A percentile compares a stretch with the other conserved stretches of the same genome.
Conservation (phyloP, 2,329 filamentous ascomycete species). For the Shiraia bambusicola region DNA sequence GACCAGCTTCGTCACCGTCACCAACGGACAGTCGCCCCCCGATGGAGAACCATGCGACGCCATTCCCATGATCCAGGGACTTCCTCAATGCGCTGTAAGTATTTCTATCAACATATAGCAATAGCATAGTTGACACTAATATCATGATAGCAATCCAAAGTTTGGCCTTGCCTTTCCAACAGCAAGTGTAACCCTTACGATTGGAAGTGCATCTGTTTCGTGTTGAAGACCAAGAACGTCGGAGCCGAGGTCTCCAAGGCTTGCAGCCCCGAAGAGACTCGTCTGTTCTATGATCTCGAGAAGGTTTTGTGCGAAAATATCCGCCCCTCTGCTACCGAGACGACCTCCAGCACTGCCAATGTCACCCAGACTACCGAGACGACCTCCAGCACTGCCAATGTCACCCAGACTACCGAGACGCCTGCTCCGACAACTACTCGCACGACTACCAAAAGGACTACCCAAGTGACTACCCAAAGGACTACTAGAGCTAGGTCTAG, state of each 20-base stretch:
- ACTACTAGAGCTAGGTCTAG: too few species aligned
- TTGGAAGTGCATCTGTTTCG: constrained; percentile 25
- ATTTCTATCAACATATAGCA: not conserved
- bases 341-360: too few species aligned
- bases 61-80: constrained; percentile 14
- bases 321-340: not conserved
- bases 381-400: too few species aligned
- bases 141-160: constrained; percentile 14
- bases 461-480: too few species aligned
- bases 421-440: too few species aligned
- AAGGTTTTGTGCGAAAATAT: too few species aligned
- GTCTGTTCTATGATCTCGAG: too few species aligned
- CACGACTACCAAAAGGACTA: too few species aligned
- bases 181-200: constrained; percentile 19
- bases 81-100: constrained; percentile 17
- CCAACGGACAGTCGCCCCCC: constrained; percentile 2
- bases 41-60: not conserved
- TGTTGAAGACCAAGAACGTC: constrained; percentile 10
- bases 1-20: constrained; percentile 14
- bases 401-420: too few species aligned
- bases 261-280: too few species aligned
- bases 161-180: constrained; percentile 19
- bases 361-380: too few species aligned
- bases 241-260: constrained; percentile 1
- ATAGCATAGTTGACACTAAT: not conserved